phyloP scores from a whole-genome alignment of 1,284 basidiomycete species.

The Leccinum subrobustum region DNA sequence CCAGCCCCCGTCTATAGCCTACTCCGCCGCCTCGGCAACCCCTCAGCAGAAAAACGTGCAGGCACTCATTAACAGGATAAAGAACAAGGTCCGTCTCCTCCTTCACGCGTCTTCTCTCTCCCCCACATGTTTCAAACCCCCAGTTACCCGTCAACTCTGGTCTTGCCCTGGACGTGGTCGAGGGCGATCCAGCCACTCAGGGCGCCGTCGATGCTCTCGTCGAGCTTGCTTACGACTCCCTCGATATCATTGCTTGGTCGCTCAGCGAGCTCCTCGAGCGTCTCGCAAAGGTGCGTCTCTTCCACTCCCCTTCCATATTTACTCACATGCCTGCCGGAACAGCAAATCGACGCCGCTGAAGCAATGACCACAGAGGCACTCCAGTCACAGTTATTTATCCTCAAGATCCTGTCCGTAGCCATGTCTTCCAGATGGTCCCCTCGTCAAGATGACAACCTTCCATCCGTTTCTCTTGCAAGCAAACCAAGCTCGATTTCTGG shows the following conservation, averaged over 20 bases:
- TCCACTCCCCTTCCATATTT: neutral
- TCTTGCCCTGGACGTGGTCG: conserved; percentile 65
- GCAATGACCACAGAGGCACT: conserved; percentile 69
- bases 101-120: neutral
- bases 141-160: conserved; percentile 89
- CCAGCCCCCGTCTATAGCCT: conserved; percentile 34
- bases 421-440: conserved; percentile 77
- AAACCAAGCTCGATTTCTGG: conserved; percentile 31
- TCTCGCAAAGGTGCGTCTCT: conserved; percentile 64
- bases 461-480: conserved; percentile 43
- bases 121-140: neutral
- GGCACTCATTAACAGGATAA: conserved; percentile 69
- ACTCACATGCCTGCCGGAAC: conserved; percentile 14
- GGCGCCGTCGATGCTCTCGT: conserved; percentile 77
- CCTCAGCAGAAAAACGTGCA: conserved; percentile 74
- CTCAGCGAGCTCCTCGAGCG: conserved; percentile 75
- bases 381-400: conserved; percentile 87
- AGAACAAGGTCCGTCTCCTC: conserved; percentile 54
- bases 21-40: conserved; percentile 41
- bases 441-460: conserved; percentile 37
- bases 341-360: conserved; percentile 53
- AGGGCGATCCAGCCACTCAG: conserved; percentile 70
- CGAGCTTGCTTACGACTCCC: conserved; percentile 72
- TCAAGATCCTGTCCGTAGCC: conserved; percentile 79
- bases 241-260: conserved; percentile 79